Percentiles rank a stretch among this genome's conserved stretches.
Evolutionary conservation across 257 asterid genomes (phyloP).

Genomic region (Linaria vulgaris): DNA sequence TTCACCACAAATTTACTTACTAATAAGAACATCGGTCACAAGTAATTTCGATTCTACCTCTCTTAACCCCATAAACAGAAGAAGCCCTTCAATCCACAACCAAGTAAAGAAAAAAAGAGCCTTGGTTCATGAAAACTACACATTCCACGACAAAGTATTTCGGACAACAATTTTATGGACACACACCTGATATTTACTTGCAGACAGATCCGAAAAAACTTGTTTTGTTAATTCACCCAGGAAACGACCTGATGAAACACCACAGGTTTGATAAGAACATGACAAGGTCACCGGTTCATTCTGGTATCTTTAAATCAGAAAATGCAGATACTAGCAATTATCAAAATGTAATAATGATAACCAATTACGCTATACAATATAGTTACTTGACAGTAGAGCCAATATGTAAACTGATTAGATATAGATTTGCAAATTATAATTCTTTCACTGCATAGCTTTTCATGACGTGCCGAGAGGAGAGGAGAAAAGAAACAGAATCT

Average conservation of each 20-base stretch:
- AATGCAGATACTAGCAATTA: neutral
- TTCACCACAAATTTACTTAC: neutral
- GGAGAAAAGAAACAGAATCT: constrained; percentile 27
- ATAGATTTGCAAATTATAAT: constrained; percentile 11
- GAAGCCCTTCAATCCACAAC: constrained; percentile 2
- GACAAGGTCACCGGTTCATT: constrained; percentile 9
- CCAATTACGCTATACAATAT: neutral
- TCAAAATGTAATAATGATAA: neutral
- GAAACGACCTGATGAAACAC: constrained; percentile 75
- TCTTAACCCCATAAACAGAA: constrained; percentile 5
- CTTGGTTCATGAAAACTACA: constrained; percentile 8
- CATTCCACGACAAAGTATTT: constrained; percentile 12
- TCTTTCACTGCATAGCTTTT: constrained; percentile 7
- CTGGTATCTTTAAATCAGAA: constrained; percentile 15
- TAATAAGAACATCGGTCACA: neutral
- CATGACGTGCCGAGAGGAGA: constrained; percentile 1
- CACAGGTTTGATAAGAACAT: constrained; percentile 24
- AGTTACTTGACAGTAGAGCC: neutral
- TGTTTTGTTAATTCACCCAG: constrained; percentile 94
- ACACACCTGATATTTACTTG: constrained; percentile 95
- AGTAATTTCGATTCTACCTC: neutral
- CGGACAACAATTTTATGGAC: constrained; percentile 21
- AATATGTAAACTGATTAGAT: neutral
- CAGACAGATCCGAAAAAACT: constrained; percentile 76
- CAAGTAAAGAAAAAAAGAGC: constrained; percentile 12